Evolutionary conservation across 768 basidiomycete species (phyloP), one percentile per base, ranked within the genome.

Genomic region (Austroboletus festivus): DNA sequence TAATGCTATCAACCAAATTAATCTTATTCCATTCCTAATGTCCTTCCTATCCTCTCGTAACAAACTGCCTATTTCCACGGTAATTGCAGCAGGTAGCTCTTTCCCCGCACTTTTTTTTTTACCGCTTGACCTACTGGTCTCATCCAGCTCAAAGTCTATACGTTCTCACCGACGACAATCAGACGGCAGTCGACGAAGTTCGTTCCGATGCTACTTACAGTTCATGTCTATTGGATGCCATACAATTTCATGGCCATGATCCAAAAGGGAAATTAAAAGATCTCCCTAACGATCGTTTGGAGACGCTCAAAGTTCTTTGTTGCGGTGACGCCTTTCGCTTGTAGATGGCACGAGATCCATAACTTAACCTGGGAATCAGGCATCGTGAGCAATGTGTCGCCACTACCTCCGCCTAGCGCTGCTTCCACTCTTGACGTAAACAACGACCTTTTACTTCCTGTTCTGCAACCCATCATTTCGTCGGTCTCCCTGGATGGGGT

Each of bases 141-240:
- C 21, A 20, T 43, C 22, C 56, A 93, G 93, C 91, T 0, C 94
- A 97, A 62, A 92, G 92, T 59, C 71, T 96, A 16, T 96, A 95
- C 65, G 89, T 95, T 51, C 73, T 97, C 22, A 90, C 92, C 2
- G 92, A 94, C 63, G 94, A 96, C 61, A 97, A 96, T 53, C 72
- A 69, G n/a, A 78, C 85, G 16, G 81, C 84, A 24, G 81, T 85
- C 44, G 64, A 78, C n/a, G 82, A 83, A 46, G 62, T 94, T 18
- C 75, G 82, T 19, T 65, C 75, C 22, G 74, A 86, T 61, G 77
- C 76, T 13, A 71, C 74, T 2, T 86, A 86, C 58, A 72, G 80
- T 42, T 71, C 82, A 6, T 85, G 80, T 59, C 75, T 93, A 5
- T 65, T 89, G 43, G 77, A 80, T 5, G 81, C 89, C 22, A 75